A percentile compares a stretch with the other conserved stretches of the same genome.
Evolutionary conservation across 148 eudicot genomes (phyloP).

Genomic region (Rhododendron williamsianum): DNA sequence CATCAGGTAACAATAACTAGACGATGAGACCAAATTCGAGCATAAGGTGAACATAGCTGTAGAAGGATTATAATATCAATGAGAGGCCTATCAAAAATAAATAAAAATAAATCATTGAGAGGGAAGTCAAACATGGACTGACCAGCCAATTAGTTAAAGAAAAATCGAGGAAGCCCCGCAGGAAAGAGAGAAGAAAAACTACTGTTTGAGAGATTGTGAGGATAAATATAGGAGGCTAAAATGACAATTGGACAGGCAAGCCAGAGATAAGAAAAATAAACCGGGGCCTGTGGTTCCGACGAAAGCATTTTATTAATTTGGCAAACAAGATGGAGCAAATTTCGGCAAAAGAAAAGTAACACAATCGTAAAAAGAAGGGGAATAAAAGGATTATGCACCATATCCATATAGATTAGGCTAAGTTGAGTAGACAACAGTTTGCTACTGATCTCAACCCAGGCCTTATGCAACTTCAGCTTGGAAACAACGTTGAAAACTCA

Average conservation of each 20-base stretch:
- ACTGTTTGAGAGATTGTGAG: neutral
- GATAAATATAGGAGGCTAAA: neutral
- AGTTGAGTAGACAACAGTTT: neutral
- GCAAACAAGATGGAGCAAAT: neutral
- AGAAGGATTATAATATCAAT: neutral
- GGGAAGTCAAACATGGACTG: neutral
- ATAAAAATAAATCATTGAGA: neutral
- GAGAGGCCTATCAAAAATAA: too few species aligned
- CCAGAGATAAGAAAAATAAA: neutral
- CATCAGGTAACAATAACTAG: neutral
- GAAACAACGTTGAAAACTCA: neutral
- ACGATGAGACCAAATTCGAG: neutral
- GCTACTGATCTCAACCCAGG: neutral
- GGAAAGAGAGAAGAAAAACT: neutral
- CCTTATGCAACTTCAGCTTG: neutral
- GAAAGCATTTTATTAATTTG: neutral
- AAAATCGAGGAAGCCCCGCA: neutral
- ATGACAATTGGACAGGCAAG: neutral
- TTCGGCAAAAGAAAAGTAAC: neutral
- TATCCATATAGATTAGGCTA: neutral
- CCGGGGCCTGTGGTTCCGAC: neutral
- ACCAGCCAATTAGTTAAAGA: neutral
- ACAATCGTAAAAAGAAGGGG: neutral
- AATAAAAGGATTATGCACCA: neutral
- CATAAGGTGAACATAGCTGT: neutral